Evolutionary conservation across 2,329 filamentous ascomycete species (phyloP).

Genomic region (Colletotrichum sp.): DNA sequence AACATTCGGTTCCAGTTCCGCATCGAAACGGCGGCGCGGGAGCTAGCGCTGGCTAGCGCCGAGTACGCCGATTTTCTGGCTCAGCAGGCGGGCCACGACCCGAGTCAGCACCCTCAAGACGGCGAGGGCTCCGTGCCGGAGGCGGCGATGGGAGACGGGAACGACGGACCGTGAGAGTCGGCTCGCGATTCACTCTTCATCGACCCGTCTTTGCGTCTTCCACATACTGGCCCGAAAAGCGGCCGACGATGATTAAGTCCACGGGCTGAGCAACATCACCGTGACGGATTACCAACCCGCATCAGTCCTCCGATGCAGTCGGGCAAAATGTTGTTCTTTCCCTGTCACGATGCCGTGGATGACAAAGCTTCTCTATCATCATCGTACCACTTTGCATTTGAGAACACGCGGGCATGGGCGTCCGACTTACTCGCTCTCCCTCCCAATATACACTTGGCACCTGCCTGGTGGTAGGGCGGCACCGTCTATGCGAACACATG

Average conservation of each 20-base stretch:
- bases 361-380: neutral
- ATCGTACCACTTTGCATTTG: constrained; percentile 8
- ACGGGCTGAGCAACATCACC: neutral
- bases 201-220: neutral
- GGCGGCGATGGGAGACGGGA: constrained; percentile 19
- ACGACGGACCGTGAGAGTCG: constrained; percentile 15
- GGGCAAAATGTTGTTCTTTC: neutral
- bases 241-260: neutral
- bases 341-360: neutral
- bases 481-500: neutral
- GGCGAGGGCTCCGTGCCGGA: constrained; percentile 15
- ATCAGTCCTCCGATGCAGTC: neutral
- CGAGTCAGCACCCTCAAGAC: constrained; percentile 26
- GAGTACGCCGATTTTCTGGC: constrained; percentile 52
- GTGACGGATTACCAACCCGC: neutral
- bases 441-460: neutral
- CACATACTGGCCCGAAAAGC: neutral
- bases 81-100: constrained; percentile 30
- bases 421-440: constrained; percentile 5
- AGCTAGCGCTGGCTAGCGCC: constrained; percentile 57
- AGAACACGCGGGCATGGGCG: neutral
- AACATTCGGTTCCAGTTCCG: constrained; percentile 52
- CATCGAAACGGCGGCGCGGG: constrained; percentile 58
- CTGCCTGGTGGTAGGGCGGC: neutral
- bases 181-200: neutral